Conservation (phyloP, 805 yeast species). For the Lipomyces chichibuensis region DNA sequence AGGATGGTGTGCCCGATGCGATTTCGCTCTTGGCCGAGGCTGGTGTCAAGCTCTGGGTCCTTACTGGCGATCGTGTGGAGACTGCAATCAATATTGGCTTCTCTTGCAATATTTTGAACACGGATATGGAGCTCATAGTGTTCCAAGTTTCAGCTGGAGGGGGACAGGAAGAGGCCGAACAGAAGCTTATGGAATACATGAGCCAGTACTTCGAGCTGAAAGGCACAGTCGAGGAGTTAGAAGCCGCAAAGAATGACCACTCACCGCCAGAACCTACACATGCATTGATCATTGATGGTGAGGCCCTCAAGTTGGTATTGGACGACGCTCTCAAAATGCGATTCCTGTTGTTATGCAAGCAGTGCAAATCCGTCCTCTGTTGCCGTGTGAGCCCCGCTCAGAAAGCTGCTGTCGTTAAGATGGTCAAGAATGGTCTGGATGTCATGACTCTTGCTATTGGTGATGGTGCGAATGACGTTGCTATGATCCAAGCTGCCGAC, state of each 20-base stretch:
- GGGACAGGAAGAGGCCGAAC: conserved; percentile 41
- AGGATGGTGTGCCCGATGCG: conserved; percentile 76
- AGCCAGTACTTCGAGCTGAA: conserved; percentile 52
- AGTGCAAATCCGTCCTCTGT: conserved; percentile 76
- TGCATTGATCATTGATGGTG: conserved; percentile 75
- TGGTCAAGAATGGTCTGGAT: conserved; percentile 64
- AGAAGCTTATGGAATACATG: conserved; percentile 52
- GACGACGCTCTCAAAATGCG: conserved; percentile 50
- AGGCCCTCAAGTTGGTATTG: conserved; percentile 56
- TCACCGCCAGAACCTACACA: conserved; percentile 59
- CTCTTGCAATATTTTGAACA: conserved; percentile 70
- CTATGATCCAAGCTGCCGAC: conserved; percentile 85
- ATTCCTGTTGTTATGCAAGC: conserved; percentile 71
- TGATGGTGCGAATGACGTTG: conserved; percentile 85
- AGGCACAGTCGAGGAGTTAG: conserved; percentile 52
- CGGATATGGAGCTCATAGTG: conserved; percentile 68
- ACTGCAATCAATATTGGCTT: conserved; percentile 85
- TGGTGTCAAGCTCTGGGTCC: conserved; percentile 80
- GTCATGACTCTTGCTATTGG: conserved; percentile 84
- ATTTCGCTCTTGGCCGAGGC: conserved; percentile 67
- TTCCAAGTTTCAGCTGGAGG: conserved; percentile 49
- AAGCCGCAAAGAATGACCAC: conserved; percentile 61
- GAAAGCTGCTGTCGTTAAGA: conserved; percentile 71
- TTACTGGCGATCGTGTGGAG: conserved; percentile 81
- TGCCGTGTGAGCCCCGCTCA: conserved; percentile 85